phyloP scores from a whole-genome alignment of 73 alveolate genomes.

The Symbiodinium pilosum region DNA sequence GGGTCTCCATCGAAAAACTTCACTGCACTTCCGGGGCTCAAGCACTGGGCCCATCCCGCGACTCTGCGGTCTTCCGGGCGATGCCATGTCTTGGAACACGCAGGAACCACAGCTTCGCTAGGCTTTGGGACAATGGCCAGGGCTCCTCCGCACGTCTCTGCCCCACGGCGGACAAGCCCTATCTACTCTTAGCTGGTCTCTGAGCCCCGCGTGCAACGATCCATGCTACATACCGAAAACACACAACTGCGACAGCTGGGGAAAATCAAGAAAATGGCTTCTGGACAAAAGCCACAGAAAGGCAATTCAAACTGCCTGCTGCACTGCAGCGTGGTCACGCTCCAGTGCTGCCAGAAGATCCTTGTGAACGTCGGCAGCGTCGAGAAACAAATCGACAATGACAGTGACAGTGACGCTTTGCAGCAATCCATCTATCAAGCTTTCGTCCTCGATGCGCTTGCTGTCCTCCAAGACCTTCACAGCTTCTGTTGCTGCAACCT shows the following conservation, averaged over 20 bases:
- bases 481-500: constrained; percentile 59
- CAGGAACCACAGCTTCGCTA: too few relatives aligned
- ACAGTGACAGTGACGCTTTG: not conserved
- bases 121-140: too few relatives aligned
- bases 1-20: not conserved
- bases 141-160: too few relatives aligned
- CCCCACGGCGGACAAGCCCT: too few relatives aligned
- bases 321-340: constrained; percentile 68
- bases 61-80: constrained; percentile 26
- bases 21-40: not conserved
- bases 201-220: too few relatives aligned
- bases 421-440: too few relatives aligned
- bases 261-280: too few relatives aligned
- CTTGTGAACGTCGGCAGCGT: not conserved
- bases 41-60: constrained; percentile 57
- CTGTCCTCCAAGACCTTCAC: constrained; percentile 36
- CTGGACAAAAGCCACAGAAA: too few relatives aligned
- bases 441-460: constrained; percentile 54
- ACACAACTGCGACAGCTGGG: too few relatives aligned
- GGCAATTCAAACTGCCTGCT: constrained; percentile 20
- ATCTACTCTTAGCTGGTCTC: too few relatives aligned
- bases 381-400: too few relatives aligned
- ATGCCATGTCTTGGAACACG: not conserved
- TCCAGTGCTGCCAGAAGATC: constrained; percentile 47
- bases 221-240: too few relatives aligned